Evolutionary conservation across 2,329 filamentous ascomycete species (phyloP).

Genomic region (Dothistroma septosporum): DNA sequence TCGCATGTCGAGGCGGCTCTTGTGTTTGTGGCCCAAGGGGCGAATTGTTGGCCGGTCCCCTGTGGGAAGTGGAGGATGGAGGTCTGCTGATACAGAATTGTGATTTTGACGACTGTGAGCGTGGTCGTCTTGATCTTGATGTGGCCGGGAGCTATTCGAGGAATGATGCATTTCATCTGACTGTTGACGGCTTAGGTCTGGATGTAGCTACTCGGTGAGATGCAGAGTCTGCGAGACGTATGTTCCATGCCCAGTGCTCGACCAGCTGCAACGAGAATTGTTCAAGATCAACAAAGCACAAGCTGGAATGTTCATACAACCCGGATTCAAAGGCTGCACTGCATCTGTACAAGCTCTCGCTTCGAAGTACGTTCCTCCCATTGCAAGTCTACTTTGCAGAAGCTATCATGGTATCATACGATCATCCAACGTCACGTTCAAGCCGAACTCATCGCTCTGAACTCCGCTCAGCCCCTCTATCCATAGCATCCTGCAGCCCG

Average conservation of each 20-base stretch:
- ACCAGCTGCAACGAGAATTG: too few relatives aligned
- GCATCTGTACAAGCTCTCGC: too few relatives aligned
- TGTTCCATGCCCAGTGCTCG: too few relatives aligned
- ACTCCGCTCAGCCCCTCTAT: slow-evolving; percentile 43
- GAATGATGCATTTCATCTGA: slow-evolving; percentile 60
- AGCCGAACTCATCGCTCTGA: slow-evolving; percentile 7
- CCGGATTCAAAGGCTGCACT: too few relatives aligned
- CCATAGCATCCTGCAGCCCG: slow-evolving; percentile 69
- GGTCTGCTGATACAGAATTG: slow-evolving; percentile 67
- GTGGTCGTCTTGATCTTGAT: slow-evolving; percentile 77
- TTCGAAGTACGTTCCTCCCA: background rate
- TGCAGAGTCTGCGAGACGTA: too few relatives aligned
- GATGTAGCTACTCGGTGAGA: slow-evolving; percentile 24
- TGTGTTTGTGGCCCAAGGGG: slow-evolving; percentile 76
- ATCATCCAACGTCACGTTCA: background rate
- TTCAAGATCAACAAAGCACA: too few relatives aligned
- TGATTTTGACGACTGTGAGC: slow-evolving; percentile 82
- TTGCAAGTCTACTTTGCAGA: background rate
- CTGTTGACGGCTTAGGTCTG: slow-evolving; percentile 57
- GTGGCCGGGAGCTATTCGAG: slow-evolving; percentile 81
- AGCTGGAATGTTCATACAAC: too few relatives aligned
- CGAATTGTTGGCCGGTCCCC: slow-evolving; percentile 71
- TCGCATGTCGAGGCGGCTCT: slow-evolving; percentile 71
- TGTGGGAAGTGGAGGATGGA: slow-evolving; percentile 72
- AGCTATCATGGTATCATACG: slow-evolving; percentile 3